These are phyloP conservation scores for Fusarium compactum DNA, from an alignment of 2,329 filamentous ascomycete species.

Conservation along the genomic window DNA sequence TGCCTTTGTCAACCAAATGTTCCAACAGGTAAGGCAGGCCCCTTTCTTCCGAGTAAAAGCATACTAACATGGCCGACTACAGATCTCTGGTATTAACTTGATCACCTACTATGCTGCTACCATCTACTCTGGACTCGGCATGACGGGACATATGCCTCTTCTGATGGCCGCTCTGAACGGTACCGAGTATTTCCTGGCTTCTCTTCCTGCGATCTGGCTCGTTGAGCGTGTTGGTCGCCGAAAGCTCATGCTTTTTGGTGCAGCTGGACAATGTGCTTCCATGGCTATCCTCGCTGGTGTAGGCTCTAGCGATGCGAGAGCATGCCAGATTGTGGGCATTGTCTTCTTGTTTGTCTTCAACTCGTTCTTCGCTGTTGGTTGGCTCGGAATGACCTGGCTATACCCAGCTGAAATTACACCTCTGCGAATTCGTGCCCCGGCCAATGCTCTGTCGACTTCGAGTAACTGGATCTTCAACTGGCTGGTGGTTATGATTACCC, in stretches of 20 bases:
- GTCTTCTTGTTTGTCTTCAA: constrained; percentile 75
- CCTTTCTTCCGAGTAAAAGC: accelerated
- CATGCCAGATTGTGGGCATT: constrained; percentile 69
- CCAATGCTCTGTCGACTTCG: constrained; percentile 66
- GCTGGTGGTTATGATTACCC: constrained; percentile 72
- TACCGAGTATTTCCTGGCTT: constrained; percentile 70
- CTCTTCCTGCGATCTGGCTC: constrained; percentile 70
- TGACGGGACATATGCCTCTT: constrained; percentile 66
- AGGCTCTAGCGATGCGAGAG: constrained; percentile 61
- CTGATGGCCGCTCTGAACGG: constrained; percentile 62
- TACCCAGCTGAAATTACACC: constrained; percentile 77
- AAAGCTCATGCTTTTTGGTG: constrained; percentile 78
- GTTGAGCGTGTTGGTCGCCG: constrained; percentile 76
- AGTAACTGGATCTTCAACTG: constrained; percentile 75
- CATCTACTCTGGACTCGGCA: constrained; percentile 68
- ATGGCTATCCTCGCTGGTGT: constrained; percentile 74
- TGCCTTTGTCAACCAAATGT: constrained; percentile 71
- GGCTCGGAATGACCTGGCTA: constrained; percentile 71
- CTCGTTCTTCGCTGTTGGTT: constrained; percentile 69
- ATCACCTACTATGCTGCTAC: constrained; percentile 73
- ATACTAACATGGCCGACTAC: constrained; percentile 6
- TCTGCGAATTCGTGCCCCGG: constrained; percentile 73
- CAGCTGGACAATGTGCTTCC: constrained; percentile 68
- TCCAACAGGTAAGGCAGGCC: constrained; percentile 58
- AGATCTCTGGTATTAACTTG: constrained; percentile 69